Percentiles rank a stretch among this genome's conserved stretches.
phyloP scores from a whole-genome alignment of 2,329 filamentous ascomycete species.

The Fusarium mangiferae region DNA sequence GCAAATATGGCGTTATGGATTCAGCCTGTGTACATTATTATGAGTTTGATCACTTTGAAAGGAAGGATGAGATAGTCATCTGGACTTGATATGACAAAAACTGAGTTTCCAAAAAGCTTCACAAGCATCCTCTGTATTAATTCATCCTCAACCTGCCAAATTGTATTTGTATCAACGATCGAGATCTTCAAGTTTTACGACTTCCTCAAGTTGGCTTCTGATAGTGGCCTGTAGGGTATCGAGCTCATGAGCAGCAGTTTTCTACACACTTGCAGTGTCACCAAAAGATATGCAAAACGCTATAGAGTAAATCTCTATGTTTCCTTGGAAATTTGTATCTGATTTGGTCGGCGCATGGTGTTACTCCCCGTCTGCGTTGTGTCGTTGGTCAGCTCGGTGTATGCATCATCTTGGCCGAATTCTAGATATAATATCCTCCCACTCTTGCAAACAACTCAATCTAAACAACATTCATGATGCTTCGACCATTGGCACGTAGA shows the following conservation, averaged over 20 bases:
- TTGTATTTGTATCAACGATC: not conserved
- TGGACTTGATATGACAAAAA: not conserved
- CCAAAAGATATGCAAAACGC: not conserved
- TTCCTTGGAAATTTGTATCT: not conserved
- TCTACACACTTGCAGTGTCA: not conserved
- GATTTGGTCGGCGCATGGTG: not conserved
- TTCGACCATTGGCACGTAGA: slow-evolving; percentile 12
- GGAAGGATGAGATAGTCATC: not conserved
- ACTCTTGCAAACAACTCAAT: slow-evolving; percentile 1
- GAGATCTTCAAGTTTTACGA: not conserved
- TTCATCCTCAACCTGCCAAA: not conserved
- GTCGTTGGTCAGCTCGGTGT: slow-evolving; percentile 14
- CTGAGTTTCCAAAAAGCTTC: not conserved
- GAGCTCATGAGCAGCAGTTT: not conserved
- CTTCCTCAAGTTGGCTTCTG: not conserved
- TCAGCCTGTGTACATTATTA: not conserved
- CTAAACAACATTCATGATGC: slow-evolving; percentile 24
- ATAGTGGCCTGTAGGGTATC: not conserved
- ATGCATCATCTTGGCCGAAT: slow-evolving; percentile 6
- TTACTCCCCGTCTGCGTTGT: not conserved
- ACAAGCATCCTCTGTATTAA: not conserved
- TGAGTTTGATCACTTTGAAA: not conserved
- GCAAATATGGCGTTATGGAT: slow-evolving; percentile 20
- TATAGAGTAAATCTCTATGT: no score
- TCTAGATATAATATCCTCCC: not conserved